Base-by-base conservation (phyloP, 2,329 filamentous ascomycete species). In the Cercospora nicotianae region DNA sequence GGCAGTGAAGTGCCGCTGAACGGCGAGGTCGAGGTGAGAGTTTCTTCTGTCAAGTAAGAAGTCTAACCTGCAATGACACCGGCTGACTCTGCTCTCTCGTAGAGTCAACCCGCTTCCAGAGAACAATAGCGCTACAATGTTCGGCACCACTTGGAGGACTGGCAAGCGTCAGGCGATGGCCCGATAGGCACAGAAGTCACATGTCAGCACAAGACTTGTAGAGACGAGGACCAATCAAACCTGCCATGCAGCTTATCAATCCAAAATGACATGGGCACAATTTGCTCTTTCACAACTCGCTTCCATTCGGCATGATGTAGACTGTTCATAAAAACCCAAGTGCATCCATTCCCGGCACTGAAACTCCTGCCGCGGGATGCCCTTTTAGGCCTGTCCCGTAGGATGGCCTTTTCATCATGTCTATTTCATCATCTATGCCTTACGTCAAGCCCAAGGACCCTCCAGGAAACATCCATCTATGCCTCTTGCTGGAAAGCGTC, bases 401-500 rank as follows among this genome's bases (percentile, higher is more conserved):
- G 33, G 51, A 45, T 10, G 48, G 39, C 12, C 53, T 59, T 36
- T 57, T 64, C 61, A 18, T 45, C 30, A 36, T 64, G 48, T 57
- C 53, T 30, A 45, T 64, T 45, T 59, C 62, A 48, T 59, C 62
- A 64, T 64, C 62, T 64, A 59, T 64, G 62, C 62, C 62, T 45
- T 26, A 59, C 57, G 60, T 59, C 51, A 26, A 59, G 30, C 33
- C 53, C 33, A 39, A 59, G 20, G 59, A 45, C 62, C 51, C 23
- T 64, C 23, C 33, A 39, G 20, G 53, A 33, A 45, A 18, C 51
- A 36, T 20, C 53, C 55, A 42, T 42, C 48, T 77, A 77, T 71
- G 77, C 77, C 75, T 78, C 76, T 58, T 72, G 70, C 73, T 80
- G 83, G 86, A 96, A 99, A 81, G 95, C 95, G 73, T 91, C 91